A percentile compares a stretch with the other conserved stretches of the same genome.
These are phyloP conservation scores for Mycena metata DNA, from an alignment of 768 basidiomycete genomes.

Conservation along the genomic window DNA sequence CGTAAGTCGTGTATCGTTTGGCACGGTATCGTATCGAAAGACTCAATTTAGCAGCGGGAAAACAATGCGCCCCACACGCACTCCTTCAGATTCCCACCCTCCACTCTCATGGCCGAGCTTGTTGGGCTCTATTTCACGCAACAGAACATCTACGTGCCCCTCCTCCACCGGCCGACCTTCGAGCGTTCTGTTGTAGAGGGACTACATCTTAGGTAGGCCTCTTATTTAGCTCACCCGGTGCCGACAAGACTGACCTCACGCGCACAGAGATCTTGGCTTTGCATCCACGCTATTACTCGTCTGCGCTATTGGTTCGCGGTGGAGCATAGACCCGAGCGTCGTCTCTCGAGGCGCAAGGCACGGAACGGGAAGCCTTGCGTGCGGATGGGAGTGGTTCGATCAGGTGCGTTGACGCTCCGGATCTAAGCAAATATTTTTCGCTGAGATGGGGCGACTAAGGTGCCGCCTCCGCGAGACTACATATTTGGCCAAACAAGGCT, in stretches of 20 bases:
- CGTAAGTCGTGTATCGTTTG: background rate
- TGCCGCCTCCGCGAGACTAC: constrained; percentile 70
- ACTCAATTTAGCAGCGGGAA: background rate
- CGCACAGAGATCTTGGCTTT: constrained; percentile 52
- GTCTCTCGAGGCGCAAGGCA: background rate
- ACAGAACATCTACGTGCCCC: constrained; percentile 70
- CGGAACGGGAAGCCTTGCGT: constrained; percentile 48
- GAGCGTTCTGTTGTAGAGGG: constrained; percentile 62
- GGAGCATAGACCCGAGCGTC: constrained; percentile 70
- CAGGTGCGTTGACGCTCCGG: constrained; percentile 55
- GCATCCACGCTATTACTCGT: constrained; percentile 73
- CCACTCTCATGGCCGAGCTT: constrained; percentile 64
- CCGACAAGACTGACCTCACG: no score
- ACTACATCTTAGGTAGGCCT: constrained; percentile 54
- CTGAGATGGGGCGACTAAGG: background rate
- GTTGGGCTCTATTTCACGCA: constrained; percentile 75
- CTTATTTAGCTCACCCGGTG: no score
- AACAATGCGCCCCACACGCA: background rate
- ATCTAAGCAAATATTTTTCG: no score
- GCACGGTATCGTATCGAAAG: no score
- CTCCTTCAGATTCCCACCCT: constrained; percentile 61
- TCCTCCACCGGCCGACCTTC: constrained; percentile 83
- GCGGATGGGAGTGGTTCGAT: constrained; percentile 78
- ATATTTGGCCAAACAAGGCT: constrained; percentile 74
- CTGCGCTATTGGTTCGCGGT: constrained; percentile 77